Evolutionary conservation across 2,329 filamentous ascomycete species (phyloP).

Genomic region (Dothistroma septosporum): DNA sequence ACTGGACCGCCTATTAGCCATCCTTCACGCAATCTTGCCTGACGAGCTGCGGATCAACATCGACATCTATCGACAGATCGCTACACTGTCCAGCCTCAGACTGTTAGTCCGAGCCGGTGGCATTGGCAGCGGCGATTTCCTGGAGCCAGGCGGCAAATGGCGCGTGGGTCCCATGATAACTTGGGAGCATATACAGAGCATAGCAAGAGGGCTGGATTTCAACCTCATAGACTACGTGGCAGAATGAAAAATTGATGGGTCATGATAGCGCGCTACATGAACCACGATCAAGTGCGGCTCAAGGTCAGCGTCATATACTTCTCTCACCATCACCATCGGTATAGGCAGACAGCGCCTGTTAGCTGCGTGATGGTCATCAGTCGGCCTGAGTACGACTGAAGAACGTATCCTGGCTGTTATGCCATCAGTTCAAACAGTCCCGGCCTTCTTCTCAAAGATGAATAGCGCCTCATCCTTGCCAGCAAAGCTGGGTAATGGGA

Average conservation of each 20-base stretch:
- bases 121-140: slow-evolving; percentile 54
- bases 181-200: slow-evolving; percentile 68
- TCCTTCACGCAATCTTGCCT: slow-evolving; percentile 63
- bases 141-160: slow-evolving; percentile 70
- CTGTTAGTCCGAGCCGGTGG: slow-evolving; percentile 63
- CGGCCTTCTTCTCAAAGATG: slow-evolving; percentile 49
- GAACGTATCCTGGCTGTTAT: too few relatives aligned
- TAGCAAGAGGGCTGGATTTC: slow-evolving; percentile 71
- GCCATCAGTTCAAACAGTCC: not conserved
- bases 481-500: slow-evolving; percentile 68
- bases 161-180: slow-evolving; percentile 63
- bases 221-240: slow-evolving; percentile 74
- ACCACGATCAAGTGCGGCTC: not conserved
- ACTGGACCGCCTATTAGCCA: slow-evolving; percentile 72
- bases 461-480: slow-evolving; percentile 74
- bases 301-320: too few relatives aligned
- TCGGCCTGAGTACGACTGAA: too few relatives aligned
- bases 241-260: slow-evolving; percentile 44
- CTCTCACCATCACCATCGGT: too few relatives aligned
- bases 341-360: too few relatives aligned
- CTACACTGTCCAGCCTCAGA: slow-evolving; percentile 67
- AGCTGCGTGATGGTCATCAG: too few relatives aligned
- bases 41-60: slow-evolving; percentile 42
- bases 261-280: not conserved
- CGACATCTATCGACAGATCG: slow-evolving; percentile 54